Conservation (phyloP, 176 grass and related monocot species). For the sorghum (Sorghum bicolor) region DNA sequence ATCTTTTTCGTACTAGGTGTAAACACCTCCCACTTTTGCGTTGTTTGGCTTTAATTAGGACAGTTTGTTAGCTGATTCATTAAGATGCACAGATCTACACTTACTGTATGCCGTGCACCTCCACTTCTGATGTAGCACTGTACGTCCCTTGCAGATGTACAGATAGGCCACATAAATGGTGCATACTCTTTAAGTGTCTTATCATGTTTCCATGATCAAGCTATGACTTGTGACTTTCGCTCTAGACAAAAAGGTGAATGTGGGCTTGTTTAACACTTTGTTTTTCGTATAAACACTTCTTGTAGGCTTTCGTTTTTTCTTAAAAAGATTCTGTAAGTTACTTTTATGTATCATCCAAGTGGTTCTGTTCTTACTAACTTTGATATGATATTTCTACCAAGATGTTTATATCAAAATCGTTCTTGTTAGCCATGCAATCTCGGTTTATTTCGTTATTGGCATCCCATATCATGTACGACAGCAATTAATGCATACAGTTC, state of each 20-base stretch:
- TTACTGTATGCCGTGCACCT: constrained; percentile 22
- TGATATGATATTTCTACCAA: neutral
- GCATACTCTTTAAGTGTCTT: constrained; percentile 22
- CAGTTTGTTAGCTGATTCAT: constrained; percentile 38
- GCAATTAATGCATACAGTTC: neutral
- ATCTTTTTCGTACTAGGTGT: neutral
- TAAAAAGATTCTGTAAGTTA: neutral
- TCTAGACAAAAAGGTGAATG: neutral
- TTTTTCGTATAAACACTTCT: neutral
- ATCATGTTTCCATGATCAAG: constrained; percentile 22
- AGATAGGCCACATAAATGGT: constrained; percentile 14
- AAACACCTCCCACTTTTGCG: neutral
- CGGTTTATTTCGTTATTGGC: neutral
- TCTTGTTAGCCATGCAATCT: neutral
- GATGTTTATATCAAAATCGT: neutral
- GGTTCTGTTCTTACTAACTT: neutral
- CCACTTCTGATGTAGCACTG: constrained; percentile 24
- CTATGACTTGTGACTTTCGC: neutral
- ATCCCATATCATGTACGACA: neutral
- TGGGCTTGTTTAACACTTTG: neutral
- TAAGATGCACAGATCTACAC: constrained; percentile 28
- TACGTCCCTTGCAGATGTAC: constrained; percentile 20
- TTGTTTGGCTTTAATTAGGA: constrained; percentile 37
- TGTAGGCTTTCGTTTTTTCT: neutral
- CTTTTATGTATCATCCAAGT: constrained; percentile 7